Evolutionary conservation across 2,329 filamentous ascomycete genomes (phyloP).

Genomic region (Neofusicoccum sp.): DNA sequence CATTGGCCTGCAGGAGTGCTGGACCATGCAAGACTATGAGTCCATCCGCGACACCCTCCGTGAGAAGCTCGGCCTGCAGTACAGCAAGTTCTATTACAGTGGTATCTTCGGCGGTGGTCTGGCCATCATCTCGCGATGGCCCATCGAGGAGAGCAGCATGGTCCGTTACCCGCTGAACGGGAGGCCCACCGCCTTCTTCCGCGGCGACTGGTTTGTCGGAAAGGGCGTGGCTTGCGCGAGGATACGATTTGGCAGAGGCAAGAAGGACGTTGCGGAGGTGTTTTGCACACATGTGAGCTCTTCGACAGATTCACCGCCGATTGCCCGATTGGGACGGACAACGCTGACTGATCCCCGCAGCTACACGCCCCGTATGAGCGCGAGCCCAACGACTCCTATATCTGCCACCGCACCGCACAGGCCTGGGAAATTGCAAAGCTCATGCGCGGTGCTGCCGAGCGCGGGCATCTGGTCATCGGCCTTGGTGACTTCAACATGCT

Average conservation of each 20-base stretch:
- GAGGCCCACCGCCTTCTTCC: conserved; percentile 86
- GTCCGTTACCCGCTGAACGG: conserved; percentile 86
- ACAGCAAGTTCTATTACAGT: conserved; percentile 89
- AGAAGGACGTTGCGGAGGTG: conserved; percentile 73
- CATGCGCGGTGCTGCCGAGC: conserved; percentile 74
- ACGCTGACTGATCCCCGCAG: conserved; percentile 45
- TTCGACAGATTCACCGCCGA: not conserved
- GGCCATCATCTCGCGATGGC: conserved; percentile 87
- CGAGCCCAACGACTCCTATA: conserved; percentile 77
- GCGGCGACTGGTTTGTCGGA: conserved; percentile 94
- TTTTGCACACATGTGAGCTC: conserved; percentile 77
- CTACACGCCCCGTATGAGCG: conserved; percentile 84
- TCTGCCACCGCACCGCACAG: conserved; percentile 87
- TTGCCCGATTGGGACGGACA: not conserved
- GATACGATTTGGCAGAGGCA: conserved; percentile 66
- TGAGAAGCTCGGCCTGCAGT: conserved; percentile 71
- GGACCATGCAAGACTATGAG: conserved; percentile 80
- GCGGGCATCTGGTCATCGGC: conserved; percentile 79
- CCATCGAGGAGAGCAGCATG: conserved; percentile 87
- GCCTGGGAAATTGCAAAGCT: conserved; percentile 93
- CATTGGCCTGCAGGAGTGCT: conserved; percentile 93
- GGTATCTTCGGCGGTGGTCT: conserved; percentile 88
- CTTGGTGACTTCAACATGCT: conserved; percentile 97
- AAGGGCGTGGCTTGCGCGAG: conserved; percentile 87
- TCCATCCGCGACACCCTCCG: conserved; percentile 75